These are phyloP conservation scores for Daedaleopsis nitida DNA, from an alignment of 768 basidiomycete species.

Conservation along the genomic window DNA sequence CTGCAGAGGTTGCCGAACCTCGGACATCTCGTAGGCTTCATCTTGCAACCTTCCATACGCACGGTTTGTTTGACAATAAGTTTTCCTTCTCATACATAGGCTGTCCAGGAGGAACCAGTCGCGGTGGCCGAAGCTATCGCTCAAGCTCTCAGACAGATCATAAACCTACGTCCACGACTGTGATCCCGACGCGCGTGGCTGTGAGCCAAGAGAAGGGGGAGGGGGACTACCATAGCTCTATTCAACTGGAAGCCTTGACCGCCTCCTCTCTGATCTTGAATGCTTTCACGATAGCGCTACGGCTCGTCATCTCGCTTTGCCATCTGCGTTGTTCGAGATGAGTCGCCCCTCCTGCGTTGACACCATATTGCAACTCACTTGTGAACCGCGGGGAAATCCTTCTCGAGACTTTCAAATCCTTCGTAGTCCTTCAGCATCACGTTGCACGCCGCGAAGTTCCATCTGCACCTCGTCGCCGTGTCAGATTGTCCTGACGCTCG, in stretches of 20 bases:
- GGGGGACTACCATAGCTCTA: not conserved
- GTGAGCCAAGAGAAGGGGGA: no score
- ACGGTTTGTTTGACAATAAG: no score
- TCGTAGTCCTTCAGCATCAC: conserved; percentile 8
- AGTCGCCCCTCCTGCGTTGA: no score
- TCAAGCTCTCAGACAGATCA: no score
- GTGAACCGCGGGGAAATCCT: conserved; percentile 12
- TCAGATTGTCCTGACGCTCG: not conserved
- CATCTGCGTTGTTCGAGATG: not conserved
- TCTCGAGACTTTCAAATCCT: conserved; percentile 10
- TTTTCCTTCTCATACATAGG: not conserved
- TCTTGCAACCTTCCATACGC: no score
- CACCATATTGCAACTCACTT: not conserved
- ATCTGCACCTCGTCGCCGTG: not conserved
- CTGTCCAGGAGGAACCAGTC: conserved; percentile 1
- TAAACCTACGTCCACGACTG: no score
- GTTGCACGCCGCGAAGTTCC: not conserved
- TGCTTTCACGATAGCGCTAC: not conserved
- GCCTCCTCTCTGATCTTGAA: not conserved
- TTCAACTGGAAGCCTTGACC: not conserved
- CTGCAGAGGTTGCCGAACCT: not conserved
- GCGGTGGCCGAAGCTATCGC: not conserved
- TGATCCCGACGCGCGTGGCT: no score
- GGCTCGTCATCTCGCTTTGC: not conserved
- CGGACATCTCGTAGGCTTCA: not conserved